Conservation (phyloP, 495 filamentous ascomycete species). For the Penicillium egyptiacum region DNA sequence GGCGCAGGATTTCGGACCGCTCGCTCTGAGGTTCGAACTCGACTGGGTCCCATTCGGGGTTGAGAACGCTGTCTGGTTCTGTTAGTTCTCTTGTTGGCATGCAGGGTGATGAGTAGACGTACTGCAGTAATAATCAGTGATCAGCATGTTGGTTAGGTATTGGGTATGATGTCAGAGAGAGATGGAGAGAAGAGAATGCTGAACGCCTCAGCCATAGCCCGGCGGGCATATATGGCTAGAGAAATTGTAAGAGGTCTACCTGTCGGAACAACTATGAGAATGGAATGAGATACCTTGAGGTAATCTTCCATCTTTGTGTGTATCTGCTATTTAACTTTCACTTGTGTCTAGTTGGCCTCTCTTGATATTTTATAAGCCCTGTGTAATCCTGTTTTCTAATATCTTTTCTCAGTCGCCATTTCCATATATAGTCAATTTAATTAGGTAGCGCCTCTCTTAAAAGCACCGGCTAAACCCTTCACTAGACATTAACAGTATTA, state of each 20-base stretch:
- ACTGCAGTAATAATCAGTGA: background rate
- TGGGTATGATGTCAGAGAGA: background rate
- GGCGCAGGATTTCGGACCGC: background rate
- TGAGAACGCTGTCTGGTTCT: background rate
- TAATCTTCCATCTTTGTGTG: too few relatives aligned
- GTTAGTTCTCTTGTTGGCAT: background rate
- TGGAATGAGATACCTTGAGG: background rate
- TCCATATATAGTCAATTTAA: background rate
- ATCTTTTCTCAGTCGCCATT: background rate
- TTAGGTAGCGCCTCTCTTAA: too few relatives aligned
- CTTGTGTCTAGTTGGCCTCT: background rate
- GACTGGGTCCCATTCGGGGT: background rate
- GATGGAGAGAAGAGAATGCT: background rate
- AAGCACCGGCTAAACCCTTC: too few relatives aligned
- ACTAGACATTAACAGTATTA: too few relatives aligned
- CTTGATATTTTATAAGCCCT: background rate
- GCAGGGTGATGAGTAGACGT: background rate
- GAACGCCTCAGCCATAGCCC: background rate
- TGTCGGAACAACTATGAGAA: background rate
- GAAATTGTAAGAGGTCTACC: background rate
- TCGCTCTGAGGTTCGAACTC: background rate
- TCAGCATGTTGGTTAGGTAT: background rate
- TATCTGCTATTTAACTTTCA: background rate
- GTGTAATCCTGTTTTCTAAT: background rate
- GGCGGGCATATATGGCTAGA: background rate